phyloP scores from a whole-genome alignment of 345 rosid species.

The Isatis tinctoria region DNA sequence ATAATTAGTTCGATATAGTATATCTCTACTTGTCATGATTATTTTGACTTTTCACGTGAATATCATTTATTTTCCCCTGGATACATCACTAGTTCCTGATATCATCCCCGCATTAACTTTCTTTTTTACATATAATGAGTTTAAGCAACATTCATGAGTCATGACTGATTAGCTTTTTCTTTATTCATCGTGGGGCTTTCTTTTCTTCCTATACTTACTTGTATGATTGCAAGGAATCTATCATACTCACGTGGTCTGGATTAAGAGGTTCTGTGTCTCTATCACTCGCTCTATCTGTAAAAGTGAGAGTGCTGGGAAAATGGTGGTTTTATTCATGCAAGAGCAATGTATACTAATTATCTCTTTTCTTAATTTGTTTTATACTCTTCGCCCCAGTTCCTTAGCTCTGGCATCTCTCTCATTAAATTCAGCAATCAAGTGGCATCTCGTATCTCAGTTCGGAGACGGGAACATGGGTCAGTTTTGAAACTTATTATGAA shows the following conservation, averaged over 20 bases:
- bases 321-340: constrained; percentile 3
- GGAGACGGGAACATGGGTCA: constrained; percentile 76
- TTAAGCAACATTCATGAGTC: neutral
- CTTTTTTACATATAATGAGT: neutral
- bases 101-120: neutral
- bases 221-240: constrained; percentile 90
- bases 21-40: neutral
- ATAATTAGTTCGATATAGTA: neutral
- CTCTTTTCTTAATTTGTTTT: neutral
- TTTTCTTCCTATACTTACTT: constrained; percentile 66
- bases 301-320: constrained; percentile 57
- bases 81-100: neutral
- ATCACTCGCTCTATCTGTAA: constrained; percentile 78
- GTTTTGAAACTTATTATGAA: constrained; percentile 26
- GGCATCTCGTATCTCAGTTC: constrained; percentile 44
- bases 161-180: neutral
- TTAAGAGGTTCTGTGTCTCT: constrained; percentile 92
- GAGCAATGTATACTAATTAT: neutral
- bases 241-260: constrained; percentile 84
- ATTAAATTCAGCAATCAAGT: constrained; percentile 55
- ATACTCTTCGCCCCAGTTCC: neutral
- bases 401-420: constrained; percentile 5
- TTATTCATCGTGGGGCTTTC: constrained; percentile 79
- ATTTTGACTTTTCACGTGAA: neutral
- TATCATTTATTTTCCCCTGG: neutral